Base-by-base conservation (phyloP, 2,329 filamentous ascomycete genomes). In the Pyrenophora tritici-repentis region DNA sequence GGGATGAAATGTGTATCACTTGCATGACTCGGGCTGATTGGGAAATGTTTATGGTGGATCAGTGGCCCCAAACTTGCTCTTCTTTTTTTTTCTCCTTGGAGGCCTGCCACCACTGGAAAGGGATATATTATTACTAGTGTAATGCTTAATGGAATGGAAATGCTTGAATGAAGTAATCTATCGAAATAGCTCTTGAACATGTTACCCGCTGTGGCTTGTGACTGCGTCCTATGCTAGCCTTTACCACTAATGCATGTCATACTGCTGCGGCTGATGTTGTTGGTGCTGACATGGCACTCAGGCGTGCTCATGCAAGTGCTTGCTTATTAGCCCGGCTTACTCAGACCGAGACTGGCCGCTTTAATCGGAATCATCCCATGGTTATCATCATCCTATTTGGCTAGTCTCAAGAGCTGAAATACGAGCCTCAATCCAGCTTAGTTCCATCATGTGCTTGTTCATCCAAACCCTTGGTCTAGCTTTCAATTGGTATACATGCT, bases 111-210 rank as follows among this genome's bases (percentile, higher is more conserved):
- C 38, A 17, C 8, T 3, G 43, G 7, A 16, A 40, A 31, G 37
- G 24, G 24, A 58, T 64, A 61, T 55, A 61, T 61, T 63, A 62
- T 62, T 67, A 65, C 49, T 62, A 55, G 47, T 47, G 37, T 70
- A 70, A 70, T 70, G 65, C 67, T 67, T 70, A 70, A 70, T 70
- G 63, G 59, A 52, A 48, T 48, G 44, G 33, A 29, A 34, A 48
- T 36, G 43, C 33, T 42, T 42, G 35, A 48, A 52, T 39, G 49
- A 47, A 39, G 32, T 31, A 31, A 51, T 1, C 8, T 5, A 40
- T 26, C 22, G 2, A 16, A 33, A 33, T 16, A 39, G 32, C 9
- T 26, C 17, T 3, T 4, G 34, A 8, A 5, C 14, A 12, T 20
- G 8, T 24, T 24, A 24, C 22, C 8, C 8, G 22, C 22, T 24